Evolutionary conservation across 1,284 basidiomycete genomes (phyloP).

Genomic region (Trametes versicolor): DNA sequence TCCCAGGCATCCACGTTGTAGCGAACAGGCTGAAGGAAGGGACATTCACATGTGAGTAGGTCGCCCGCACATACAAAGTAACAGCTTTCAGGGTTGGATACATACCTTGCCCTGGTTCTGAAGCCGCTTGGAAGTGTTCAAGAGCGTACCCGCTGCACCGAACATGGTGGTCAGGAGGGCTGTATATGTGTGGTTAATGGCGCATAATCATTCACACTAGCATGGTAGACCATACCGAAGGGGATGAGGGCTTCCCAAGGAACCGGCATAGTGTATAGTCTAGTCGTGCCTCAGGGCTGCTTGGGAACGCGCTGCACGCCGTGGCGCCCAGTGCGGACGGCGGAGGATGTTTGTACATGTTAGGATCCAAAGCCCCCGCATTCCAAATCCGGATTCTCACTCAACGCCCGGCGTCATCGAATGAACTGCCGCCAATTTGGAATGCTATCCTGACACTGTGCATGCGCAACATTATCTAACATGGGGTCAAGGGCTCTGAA

Average conservation of each 20-base stretch:
- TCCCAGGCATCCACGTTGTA: constrained; percentile 92
- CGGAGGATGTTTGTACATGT: constrained; percentile 26
- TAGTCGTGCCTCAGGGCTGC: constrained; percentile 20
- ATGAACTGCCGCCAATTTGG: neutral
- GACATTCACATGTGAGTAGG: neutral
- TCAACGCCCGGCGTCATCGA: constrained; percentile 13
- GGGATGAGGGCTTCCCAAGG: constrained; percentile 97
- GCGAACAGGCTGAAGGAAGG: constrained; percentile 71
- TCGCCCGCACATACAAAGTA: neutral
- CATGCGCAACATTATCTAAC: constrained; percentile 3
- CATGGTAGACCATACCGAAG: constrained; percentile 65
- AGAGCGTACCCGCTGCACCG: constrained; percentile 85
- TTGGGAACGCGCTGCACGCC: constrained; percentile 11
- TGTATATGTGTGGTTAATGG: constrained; percentile 43
- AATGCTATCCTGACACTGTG: neutral
- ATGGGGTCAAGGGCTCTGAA: too few relatives aligned
- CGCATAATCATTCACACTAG: too few relatives aligned
- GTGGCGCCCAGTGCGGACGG: constrained; percentile 11
- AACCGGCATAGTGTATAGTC: constrained; percentile 76
- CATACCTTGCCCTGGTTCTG: constrained; percentile 92
- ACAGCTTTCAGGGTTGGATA: neutral
- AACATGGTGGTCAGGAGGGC: constrained; percentile 91
- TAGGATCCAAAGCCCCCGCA: constrained; percentile 27
- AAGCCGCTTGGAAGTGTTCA: constrained; percentile 78
- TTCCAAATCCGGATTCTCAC: constrained; percentile 15